These are phyloP conservation scores for Apiotrichum gamsii DNA, from an alignment of 1,284 basidiomycete genomes.

Conservation along the genomic window DNA sequence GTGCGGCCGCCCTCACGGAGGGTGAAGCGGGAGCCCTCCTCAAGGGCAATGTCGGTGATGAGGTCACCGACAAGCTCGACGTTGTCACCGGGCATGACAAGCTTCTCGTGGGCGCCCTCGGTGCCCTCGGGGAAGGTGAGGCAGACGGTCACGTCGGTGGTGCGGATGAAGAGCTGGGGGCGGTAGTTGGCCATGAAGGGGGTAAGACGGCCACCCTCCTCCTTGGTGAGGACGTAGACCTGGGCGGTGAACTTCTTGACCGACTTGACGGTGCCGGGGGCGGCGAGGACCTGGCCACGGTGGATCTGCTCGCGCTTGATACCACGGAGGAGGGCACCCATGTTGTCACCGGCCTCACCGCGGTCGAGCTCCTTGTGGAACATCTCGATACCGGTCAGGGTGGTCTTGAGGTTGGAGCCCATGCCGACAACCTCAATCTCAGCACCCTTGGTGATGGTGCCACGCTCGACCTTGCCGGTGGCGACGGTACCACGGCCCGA, in stretches of 20 bases:
- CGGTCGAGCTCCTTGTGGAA: constrained; percentile 99
- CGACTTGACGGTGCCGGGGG: constrained; percentile 88
- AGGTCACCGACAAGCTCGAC: constrained; percentile 87
- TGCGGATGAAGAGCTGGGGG: constrained; percentile 94
- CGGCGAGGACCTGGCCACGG: constrained; percentile 86
- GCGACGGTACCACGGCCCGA: constrained; percentile 97
- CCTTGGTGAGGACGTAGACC: constrained; percentile 91
- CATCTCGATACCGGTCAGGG: constrained; percentile 97
- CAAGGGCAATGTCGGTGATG: constrained; percentile 82
- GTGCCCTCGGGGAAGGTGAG: constrained; percentile 80
- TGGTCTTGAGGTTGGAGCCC: constrained; percentile 80
- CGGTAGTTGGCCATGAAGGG: constrained; percentile 97
- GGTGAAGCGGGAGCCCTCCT: constrained; percentile 92
- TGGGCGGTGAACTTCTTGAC: constrained; percentile 91
- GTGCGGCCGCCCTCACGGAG: constrained; percentile 96
- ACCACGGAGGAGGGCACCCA: constrained; percentile 95
- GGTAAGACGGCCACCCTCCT: constrained; percentile 96
- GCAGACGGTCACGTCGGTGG: constrained; percentile 83
- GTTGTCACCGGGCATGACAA: constrained; percentile 99
- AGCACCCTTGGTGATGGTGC: constrained; percentile 82
- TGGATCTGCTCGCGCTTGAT: constrained; percentile 94
- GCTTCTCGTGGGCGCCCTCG: constrained; percentile 61
- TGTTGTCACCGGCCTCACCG: constrained; percentile 98
- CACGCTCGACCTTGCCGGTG: constrained; percentile 96
- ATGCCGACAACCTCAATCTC: constrained; percentile 93